Conservation (phyloP, 1,284 basidiomycete species). For the Thelephora terrestris region DNA sequence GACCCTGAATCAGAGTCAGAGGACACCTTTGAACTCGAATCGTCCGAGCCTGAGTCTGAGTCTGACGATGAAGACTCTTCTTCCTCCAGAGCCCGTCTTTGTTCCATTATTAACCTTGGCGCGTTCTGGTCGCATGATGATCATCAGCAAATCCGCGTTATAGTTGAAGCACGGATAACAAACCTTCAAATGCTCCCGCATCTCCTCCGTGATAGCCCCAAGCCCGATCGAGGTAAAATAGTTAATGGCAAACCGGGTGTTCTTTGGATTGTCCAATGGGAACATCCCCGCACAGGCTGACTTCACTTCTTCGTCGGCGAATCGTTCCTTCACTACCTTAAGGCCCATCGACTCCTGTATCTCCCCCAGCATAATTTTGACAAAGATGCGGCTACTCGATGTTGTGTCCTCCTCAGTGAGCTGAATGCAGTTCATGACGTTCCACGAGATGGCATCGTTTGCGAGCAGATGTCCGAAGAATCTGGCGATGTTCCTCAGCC, state of each 20-base stretch:
- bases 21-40: constrained; percentile 17
- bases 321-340: constrained; percentile 73
- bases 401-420: constrained; percentile 99
- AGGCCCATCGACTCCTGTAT: constrained; percentile 91
- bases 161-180: constrained; percentile 18
- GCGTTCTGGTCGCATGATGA: constrained; percentile 57
- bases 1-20: constrained; percentile 14
- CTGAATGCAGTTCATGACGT: constrained; percentile 74
- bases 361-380: constrained; percentile 95
- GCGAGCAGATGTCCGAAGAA: constrained; percentile 91
- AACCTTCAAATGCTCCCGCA: constrained; percentile 92
- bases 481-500: constrained; percentile 91
- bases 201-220: constrained; percentile 87
- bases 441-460: constrained; percentile 87
- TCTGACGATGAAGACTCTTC: constrained; percentile 60
- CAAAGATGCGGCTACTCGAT: constrained; percentile 90
- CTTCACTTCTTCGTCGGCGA: constrained; percentile 79
- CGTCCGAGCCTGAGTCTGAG: constrained; percentile 31
- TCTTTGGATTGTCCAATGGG: constrained; percentile 92
- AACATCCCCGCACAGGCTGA: constrained; percentile 78
- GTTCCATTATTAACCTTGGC: constrained; percentile 85
- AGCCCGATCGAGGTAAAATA: constrained; percentile 94
- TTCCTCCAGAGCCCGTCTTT: constrained; percentile 69
- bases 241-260: constrained; percentile 97
- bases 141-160: neutral